Conservation (phyloP, 2,329 filamentous ascomycete genomes). For the Phialophora expanda region DNA sequence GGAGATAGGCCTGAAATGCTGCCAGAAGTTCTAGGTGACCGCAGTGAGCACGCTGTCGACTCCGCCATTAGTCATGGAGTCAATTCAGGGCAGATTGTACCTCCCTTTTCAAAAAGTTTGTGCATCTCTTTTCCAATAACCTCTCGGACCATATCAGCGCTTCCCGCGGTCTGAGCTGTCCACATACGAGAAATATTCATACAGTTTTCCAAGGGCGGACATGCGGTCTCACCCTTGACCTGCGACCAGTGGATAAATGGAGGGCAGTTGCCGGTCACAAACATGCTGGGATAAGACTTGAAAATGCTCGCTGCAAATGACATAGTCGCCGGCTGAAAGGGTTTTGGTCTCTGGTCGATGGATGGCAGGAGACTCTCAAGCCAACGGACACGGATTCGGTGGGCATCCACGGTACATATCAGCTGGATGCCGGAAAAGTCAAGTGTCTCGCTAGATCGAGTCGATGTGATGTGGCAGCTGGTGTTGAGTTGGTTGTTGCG, state of each 20-base stretch:
- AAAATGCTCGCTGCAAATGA: slow-evolving; percentile 52
- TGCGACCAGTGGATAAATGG: slow-evolving; percentile 56
- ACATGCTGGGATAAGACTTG: slow-evolving; percentile 52
- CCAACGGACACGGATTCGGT: slow-evolving; percentile 58
- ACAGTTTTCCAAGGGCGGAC: slow-evolving; percentile 49
- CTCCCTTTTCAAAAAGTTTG: slow-evolving; percentile 42
- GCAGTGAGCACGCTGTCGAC: slow-evolving; percentile 35
- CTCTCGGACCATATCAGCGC: slow-evolving; percentile 41
- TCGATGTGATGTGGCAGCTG: not conserved
- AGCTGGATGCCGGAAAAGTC: slow-evolving; percentile 40
- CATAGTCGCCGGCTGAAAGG: slow-evolving; percentile 48
- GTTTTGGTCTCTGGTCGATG: slow-evolving; percentile 52
- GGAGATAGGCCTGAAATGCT: slow-evolving; percentile 60
- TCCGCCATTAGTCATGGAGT: slow-evolving; percentile 12
- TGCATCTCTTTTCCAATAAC: slow-evolving; percentile 54
- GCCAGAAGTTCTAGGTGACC: slow-evolving; percentile 47
- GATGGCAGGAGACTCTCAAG: slow-evolving; percentile 55
- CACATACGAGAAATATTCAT: slow-evolving; percentile 51
- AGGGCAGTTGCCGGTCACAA: slow-evolving; percentile 48
- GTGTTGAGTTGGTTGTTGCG: not conserved
- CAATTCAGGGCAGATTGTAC: not conserved
- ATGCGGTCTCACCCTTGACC: slow-evolving; percentile 31
- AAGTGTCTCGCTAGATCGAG: not conserved
- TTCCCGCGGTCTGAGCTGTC: slow-evolving; percentile 46
- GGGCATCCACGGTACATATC: slow-evolving; percentile 54